Evolutionary conservation across 2,329 filamentous ascomycete genomes (phyloP).

Genomic region (Clonostachys byssicola): DNA sequence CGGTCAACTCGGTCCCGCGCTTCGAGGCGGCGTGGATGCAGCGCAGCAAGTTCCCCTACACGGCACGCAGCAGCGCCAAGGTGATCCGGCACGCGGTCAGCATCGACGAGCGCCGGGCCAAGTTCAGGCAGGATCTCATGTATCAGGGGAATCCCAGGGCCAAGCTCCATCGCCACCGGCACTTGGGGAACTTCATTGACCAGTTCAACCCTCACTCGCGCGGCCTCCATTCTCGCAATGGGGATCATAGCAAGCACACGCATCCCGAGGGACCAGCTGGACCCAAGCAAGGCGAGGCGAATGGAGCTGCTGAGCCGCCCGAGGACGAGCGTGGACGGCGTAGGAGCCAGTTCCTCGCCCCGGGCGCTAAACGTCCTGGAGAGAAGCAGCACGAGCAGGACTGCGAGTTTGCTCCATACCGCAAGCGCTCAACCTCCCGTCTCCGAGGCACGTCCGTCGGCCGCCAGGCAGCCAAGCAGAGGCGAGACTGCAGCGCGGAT

Average conservation of each 20-base stretch:
- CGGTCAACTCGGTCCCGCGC: slow-evolving; percentile 73
- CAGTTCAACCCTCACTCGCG: neutral
- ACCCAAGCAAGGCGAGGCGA: neutral
- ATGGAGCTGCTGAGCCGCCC: neutral
- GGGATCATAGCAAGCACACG: neutral
- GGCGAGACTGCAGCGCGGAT: slow-evolving; percentile 12
- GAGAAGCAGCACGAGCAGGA: neutral
- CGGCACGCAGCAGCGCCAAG: slow-evolving; percentile 49
- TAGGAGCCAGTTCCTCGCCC: neutral
- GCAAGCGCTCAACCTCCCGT: slow-evolving; percentile 29
- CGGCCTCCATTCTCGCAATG: neutral
- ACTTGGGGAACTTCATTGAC: slow-evolving; percentile 13
- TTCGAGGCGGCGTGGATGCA: slow-evolving; percentile 79
- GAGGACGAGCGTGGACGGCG: neutral
- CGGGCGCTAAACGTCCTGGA: neutral
- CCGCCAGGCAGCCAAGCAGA: slow-evolving; percentile 1
- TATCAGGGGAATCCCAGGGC: slow-evolving; percentile 36
- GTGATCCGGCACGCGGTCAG: slow-evolving; percentile 67
- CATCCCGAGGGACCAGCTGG: neutral
- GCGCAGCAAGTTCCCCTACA: slow-evolving; percentile 71
- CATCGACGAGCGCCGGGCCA: slow-evolving; percentile 67
- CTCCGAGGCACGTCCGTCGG: slow-evolving; percentile 20
- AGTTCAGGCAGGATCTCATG: slow-evolving; percentile 68
- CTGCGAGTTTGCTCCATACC: slow-evolving; percentile 31
- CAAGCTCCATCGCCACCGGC: slow-evolving; percentile 10